Base-by-base conservation (phyloP, 441 rosid species). In the Populus hybrid region DNA sequence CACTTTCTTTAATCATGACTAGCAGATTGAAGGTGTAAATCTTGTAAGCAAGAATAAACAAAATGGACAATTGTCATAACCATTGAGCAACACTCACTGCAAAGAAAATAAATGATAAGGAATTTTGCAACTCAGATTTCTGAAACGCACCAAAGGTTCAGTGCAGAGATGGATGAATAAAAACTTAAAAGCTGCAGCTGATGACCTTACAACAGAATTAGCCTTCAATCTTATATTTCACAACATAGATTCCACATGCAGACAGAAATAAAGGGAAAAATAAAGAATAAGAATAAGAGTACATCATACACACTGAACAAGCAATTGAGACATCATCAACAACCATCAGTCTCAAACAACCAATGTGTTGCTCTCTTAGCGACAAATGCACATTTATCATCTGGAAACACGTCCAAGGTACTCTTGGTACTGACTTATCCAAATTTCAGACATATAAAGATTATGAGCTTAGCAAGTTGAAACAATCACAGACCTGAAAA, bases 401-500 rank as follows among this genome's bases (percentile, higher is more conserved):
- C 8, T 50, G 46, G 7, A 26, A 76, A 34, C 24, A 28, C 36
- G 2, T 50, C 76, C 69, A 66, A 40, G 50, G 50, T 32, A 35
- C 72, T 7, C n/a, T 70, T 57, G 35, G 11, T 1, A 34, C 3
- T 30, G 64, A 67, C 32, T 9, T 63, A 35, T 69, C 42, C 26
- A 72, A 61, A 72, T 36, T 59, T 64, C 16, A 42, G 40, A 34
- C 23, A 77, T 12, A 16, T 36, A 24, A 61, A 35, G 63, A 18
- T 11, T 12, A 76, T 38, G 63, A 74, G 69, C 76, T 57, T 42
- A 69, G 69, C 34, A 54, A 16, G 61, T 54, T 54, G 21, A 5
- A 38, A 61, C 40, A 24, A 24, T 77, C 76, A 70, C 82, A 64
- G 78, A 91, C 99, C 99, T 95, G 99, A 86, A 92, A 95, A 85